These are phyloP conservation scores for Kuraishia cidri DNA, from an alignment of 805 yeast species.

Conservation along the genomic window DNA sequence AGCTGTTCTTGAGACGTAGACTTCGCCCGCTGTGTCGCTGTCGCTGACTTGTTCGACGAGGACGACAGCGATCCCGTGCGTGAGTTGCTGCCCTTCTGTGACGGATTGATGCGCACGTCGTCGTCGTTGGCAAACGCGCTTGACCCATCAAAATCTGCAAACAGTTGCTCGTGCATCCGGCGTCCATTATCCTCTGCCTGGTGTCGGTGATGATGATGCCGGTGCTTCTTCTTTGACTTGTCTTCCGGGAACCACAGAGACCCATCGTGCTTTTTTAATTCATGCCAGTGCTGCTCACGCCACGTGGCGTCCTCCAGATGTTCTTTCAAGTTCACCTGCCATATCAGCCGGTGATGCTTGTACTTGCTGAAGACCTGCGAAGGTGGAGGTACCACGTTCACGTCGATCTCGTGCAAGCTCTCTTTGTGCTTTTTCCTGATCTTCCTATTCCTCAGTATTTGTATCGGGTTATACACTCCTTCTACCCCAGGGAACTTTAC, in stretches of 20 bases:
- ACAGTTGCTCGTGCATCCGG: constrained; percentile 14
- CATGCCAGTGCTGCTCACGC: constrained; percentile 48
- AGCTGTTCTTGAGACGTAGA: no score
- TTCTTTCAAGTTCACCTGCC: constrained; percentile 63
- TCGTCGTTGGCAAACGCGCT: constrained; percentile 8
- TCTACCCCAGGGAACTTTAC: constrained; percentile 40
- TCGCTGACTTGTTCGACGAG: no score
- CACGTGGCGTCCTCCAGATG: constrained; percentile 46
- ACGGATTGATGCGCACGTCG: constrained; percentile 10
- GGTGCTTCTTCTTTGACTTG: not conserved
- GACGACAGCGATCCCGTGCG: no score
- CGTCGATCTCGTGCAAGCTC: constrained; percentile 30
- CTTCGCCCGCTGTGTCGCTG: no score
- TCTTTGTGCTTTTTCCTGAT: constrained; percentile 43
- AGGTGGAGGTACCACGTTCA: constrained; percentile 49
- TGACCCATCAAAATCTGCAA: constrained; percentile 18
- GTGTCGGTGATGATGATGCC: not conserved
- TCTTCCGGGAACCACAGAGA: constrained; percentile 39
- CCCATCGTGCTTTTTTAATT: constrained; percentile 34
- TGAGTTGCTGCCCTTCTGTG: no score
- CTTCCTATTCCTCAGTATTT: constrained; percentile 66
- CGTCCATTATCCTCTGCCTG: no score
- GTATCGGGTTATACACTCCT: constrained; percentile 74
- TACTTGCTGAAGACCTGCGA: constrained; percentile 51
- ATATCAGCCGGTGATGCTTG: constrained; percentile 34